These are phyloP conservation scores for Rhododendron molle DNA, from an alignment of 148 eudicot species.

Conservation along the genomic window DNA sequence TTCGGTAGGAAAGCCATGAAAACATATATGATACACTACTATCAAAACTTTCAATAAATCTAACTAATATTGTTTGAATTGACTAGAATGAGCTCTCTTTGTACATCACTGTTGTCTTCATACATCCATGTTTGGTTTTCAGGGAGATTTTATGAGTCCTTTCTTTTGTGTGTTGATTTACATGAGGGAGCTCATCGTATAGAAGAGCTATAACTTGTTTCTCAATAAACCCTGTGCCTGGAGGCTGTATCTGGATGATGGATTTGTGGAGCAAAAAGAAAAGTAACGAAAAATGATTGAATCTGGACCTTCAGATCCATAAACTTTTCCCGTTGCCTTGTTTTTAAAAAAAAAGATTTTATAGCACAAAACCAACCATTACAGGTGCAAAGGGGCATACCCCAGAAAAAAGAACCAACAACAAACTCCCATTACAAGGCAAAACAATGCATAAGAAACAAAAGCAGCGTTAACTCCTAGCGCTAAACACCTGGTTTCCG, in stretches of 20 bases:
- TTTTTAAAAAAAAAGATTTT: too few relatives aligned
- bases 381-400: too few relatives aligned
- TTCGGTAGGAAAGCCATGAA: background rate
- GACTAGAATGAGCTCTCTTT: background rate
- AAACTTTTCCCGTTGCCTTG: background rate
- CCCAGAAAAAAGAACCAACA: too few relatives aligned
- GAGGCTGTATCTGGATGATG: background rate
- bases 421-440: too few relatives aligned
- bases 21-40: background rate
- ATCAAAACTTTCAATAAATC: background rate
- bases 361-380: too few relatives aligned
- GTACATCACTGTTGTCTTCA: background rate
- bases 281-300: background rate
- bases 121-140: background rate
- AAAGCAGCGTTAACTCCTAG: too few relatives aligned
- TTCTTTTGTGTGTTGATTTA: background rate
- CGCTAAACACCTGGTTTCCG: too few relatives aligned
- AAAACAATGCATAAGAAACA: too few relatives aligned
- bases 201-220: background rate
- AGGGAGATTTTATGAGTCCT: background rate
- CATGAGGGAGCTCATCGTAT: background rate
- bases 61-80: background rate
- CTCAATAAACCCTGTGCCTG: background rate
- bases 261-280: background rate
- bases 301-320: background rate